Percentiles rank a stretch among this genome's conserved stretches.
phyloP scores from a whole-genome alignment of 768 basidiomycete species.

The Clitopilus passeckerianus region DNA sequence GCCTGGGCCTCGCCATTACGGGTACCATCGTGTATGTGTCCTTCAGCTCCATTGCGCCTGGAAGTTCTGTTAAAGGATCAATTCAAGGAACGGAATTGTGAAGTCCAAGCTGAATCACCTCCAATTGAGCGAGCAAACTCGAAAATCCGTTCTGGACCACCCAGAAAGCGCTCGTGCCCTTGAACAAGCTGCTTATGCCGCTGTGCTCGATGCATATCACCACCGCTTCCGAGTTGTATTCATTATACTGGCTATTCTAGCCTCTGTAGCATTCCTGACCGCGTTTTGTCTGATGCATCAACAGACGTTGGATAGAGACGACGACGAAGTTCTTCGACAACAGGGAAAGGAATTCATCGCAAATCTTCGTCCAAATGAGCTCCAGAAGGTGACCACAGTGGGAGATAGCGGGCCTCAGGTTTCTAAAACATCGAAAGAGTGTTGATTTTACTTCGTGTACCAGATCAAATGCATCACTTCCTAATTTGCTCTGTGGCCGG shows the following conservation, averaged over 20 bases:
- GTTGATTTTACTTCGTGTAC: background rate
- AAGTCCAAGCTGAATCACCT: conserved; percentile 6
- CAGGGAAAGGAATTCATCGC: conserved; percentile 13
- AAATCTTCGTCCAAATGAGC: background rate
- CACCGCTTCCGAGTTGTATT: conserved; percentile 14
- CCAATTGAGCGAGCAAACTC: conserved; percentile 7
- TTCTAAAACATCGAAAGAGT: conserved; percentile 2
- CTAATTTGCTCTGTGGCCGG: too few relatives aligned
- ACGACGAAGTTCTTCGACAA: conserved; percentile 12
- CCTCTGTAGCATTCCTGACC: conserved; percentile 12
- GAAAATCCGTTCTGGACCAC: conserved; percentile 10
- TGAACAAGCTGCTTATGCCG: conserved; percentile 3
- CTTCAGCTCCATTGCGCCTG: background rate
- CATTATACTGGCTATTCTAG: conserved; percentile 14
- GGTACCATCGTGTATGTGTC: conserved; percentile 13
- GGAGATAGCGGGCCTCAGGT: background rate
- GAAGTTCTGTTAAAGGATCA: background rate
- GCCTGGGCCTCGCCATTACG: conserved; percentile 14
- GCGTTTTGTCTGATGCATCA: conserved; percentile 14
- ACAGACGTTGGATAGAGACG: conserved; percentile 13
- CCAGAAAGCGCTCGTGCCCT: conserved; percentile 11
- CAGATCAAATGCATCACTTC: too few relatives aligned
- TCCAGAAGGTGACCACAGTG: too few relatives aligned
- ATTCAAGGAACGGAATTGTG: conserved; percentile 10
- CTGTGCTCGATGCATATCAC: conserved; percentile 11